Percentiles rank a stretch among this genome's conserved stretches.
These are phyloP conservation scores for Pisolithus albus DNA, from an alignment of 768 basidiomycete species.

Conservation along the genomic window DNA sequence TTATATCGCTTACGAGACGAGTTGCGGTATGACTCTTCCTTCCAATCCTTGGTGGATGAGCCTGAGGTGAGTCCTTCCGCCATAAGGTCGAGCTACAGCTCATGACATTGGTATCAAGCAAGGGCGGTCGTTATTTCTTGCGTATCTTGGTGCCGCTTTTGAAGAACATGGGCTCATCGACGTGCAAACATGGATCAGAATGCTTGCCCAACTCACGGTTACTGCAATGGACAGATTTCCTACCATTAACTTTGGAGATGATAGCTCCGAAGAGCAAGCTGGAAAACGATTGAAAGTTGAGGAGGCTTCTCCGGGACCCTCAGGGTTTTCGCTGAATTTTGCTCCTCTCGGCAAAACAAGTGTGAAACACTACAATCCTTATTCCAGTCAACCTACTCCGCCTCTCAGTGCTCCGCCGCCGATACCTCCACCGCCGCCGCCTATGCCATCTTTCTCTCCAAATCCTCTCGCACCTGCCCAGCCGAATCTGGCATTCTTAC, in stretches of 20 bases:
- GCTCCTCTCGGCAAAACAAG: conserved; percentile 9
- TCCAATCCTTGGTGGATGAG: conserved; percentile 19
- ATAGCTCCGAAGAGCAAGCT: conserved; percentile 22
- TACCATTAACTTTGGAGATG: conserved; percentile 14
- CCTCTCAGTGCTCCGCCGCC: conserved; percentile 28
- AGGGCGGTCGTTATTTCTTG: conserved; percentile 49
- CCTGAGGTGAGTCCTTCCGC: conserved; percentile 31
- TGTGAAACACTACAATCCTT: conserved; percentile 27
- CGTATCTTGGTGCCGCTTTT: conserved; percentile 64
- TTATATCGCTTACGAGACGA: conserved; percentile 32
- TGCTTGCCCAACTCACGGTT: conserved; percentile 27
- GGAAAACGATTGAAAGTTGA: conserved; percentile 26
- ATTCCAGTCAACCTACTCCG: conserved; percentile 11
- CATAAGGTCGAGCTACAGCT: conserved; percentile 2
- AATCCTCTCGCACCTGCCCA: conserved; percentile 64
- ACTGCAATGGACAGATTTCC: conserved; percentile 12
- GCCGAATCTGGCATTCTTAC: conserved; percentile 56
- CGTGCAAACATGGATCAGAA: conserved; percentile 53
- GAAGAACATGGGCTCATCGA: conserved; percentile 43
- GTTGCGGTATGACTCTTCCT: conserved; percentile 26
- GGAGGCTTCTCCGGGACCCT: conserved; percentile 27
- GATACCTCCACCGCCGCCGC: conserved; percentile 26
- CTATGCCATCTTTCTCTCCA: conserved; percentile 26
- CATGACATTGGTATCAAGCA: conserved; percentile 36
- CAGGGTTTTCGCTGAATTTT: conserved; percentile 19